These are phyloP conservation scores for Penicillium sp. DNA, from an alignment of 2,329 filamentous ascomycete species.

Conservation along the genomic window DNA sequence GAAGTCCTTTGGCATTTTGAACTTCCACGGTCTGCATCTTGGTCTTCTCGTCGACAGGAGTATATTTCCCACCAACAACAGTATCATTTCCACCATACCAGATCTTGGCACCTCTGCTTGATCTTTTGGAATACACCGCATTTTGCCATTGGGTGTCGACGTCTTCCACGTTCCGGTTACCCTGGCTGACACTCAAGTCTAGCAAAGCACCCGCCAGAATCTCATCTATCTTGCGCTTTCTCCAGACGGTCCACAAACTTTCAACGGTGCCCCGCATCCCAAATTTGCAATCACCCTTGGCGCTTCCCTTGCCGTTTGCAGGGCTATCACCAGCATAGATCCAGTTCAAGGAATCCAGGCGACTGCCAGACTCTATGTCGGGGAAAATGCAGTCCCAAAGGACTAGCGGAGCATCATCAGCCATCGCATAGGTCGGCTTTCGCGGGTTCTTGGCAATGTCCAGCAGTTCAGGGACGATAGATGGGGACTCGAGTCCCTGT, in stretches of 20 bases:
- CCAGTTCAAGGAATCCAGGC: conserved; percentile 70
- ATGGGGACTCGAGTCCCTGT: conserved; percentile 77
- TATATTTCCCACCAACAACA: conserved; percentile 57
- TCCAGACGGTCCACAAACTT: conserved; percentile 79
- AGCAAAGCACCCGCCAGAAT: conserved; percentile 73
- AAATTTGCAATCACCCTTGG: conserved; percentile 58
- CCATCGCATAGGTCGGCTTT: conserved; percentile 87
- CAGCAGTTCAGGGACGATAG: conserved; percentile 70
- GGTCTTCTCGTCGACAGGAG: conserved; percentile 55
- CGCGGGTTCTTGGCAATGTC: conserved; percentile 68
- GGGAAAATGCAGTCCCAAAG: conserved; percentile 96
- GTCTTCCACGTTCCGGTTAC: conserved; percentile 31
- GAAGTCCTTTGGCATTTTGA: conserved; percentile 60
- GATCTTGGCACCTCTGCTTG: conserved; percentile 48
- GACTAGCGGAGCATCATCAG: conserved; percentile 82
- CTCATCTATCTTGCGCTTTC: conserved; percentile 84
- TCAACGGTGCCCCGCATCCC: conserved; percentile 67
- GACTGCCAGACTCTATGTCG: conserved; percentile 44
- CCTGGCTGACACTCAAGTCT: conserved; percentile 54
- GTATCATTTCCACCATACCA: conserved; percentile 59
- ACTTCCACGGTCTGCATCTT: conserved; percentile 59
- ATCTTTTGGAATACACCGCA: conserved; percentile 24
- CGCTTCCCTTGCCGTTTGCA: conserved; percentile 35
- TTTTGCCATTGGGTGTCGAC: conserved; percentile 24
- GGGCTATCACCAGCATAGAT: conserved; percentile 70